A percentile compares a stretch with the other conserved stretches of the same genome.
Evolutionary conservation across 2,329 filamentous ascomycete genomes (phyloP).

Genomic region (Xylariaceae sp.): DNA sequence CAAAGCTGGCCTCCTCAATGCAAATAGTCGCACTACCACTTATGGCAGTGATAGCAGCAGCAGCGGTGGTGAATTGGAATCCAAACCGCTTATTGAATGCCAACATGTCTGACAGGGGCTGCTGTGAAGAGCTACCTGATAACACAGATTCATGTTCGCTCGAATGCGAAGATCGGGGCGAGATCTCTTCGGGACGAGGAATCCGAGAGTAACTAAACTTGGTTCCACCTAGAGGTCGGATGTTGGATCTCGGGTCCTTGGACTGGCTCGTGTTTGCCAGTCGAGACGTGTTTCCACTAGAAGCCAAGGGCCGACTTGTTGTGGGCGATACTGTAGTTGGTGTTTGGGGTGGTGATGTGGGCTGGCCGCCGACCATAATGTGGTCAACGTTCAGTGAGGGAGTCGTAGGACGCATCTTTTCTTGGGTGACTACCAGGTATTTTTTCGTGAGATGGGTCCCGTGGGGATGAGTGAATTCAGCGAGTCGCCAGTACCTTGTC

Average conservation of each 20-base stretch:
- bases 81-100: constrained; percentile 22
- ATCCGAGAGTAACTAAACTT: constrained; percentile 30
- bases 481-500: constrained; percentile 29
- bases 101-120: constrained; percentile 26
- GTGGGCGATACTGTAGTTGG: constrained; percentile 34
- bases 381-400: constrained; percentile 28
- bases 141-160: constrained; percentile 28
- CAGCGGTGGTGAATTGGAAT: constrained; percentile 19
- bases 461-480: constrained; percentile 25
- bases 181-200: constrained; percentile 31
- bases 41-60: constrained; percentile 16
- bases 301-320: constrained; percentile 23
- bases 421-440: constrained; percentile 10
- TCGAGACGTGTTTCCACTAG: constrained; percentile 20
- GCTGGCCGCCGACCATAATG: constrained; percentile 26
- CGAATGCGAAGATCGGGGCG: constrained; percentile 30
- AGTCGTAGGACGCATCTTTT: constrained; percentile 31
- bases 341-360: constrained; percentile 40
- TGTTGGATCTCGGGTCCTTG: constrained; percentile 29
- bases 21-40: constrained; percentile 16
- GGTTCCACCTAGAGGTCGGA: constrained; percentile 32
- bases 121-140: constrained; percentile 28
- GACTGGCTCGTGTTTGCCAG: constrained; percentile 25
- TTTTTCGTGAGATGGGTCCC: constrained; percentile 26
- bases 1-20: constrained; percentile 25